Percentiles rank a stretch among this genome's conserved stretches.
Conservation (phyloP, 2,329 filamentous ascomycete species). For the Chaetomium globosum region DNA sequence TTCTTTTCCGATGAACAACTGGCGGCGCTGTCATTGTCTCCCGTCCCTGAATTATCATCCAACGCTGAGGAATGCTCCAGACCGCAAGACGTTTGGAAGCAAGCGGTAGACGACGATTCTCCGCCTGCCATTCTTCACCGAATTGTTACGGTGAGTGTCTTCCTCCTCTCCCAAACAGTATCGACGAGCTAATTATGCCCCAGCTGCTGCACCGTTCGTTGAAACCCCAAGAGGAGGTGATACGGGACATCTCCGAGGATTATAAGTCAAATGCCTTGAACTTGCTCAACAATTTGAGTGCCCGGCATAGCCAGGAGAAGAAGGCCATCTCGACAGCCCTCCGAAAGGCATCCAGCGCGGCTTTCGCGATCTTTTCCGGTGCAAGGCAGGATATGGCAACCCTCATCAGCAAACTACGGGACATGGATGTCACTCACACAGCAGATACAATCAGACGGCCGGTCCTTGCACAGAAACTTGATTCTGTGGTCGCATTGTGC, state of each 20-base stretch:
- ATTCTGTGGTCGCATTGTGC: conserved; percentile 11
- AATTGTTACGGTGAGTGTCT: conserved; percentile 27
- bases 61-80: background rate
- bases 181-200: conserved; percentile 3
- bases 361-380: conserved; percentile 15
- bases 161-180: background rate
- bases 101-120: conserved; percentile 23
- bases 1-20: conserved; percentile 13
- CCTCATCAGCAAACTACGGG: conserved; percentile 16
- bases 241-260: conserved; percentile 29
- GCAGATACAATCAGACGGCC: conserved; percentile 7
- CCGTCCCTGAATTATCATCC: background rate
- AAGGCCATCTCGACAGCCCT: conserved; percentile 4
- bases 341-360: conserved; percentile 15
- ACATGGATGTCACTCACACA: conserved; percentile 14
- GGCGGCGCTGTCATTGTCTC: background rate
- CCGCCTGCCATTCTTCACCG: conserved; percentile 24
- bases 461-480: conserved; percentile 24
- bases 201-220: conserved; percentile 32
- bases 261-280: conserved; percentile 26
- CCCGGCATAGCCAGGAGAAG: conserved; percentile 25
- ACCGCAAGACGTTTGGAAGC: conserved; percentile 23
- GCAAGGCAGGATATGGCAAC: conserved; percentile 21
- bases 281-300: conserved; percentile 25
- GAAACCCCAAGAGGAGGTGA: conserved; percentile 30